Base-by-base conservation (phyloP, 1,139 yeast species). In the Lizanozyma gosingica region DNA sequence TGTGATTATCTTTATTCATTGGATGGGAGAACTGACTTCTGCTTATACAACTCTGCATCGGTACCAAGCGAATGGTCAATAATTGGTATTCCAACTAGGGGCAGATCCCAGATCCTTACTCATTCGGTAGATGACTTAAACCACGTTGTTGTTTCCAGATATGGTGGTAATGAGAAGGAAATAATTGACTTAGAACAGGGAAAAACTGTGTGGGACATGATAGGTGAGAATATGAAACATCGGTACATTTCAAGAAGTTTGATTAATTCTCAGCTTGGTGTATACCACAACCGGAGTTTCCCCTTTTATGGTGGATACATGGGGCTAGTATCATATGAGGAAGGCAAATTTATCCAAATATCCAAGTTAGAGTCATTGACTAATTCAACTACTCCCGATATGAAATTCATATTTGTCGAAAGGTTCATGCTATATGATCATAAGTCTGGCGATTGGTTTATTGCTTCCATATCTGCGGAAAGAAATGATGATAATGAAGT, bases 251-350 rank as follows among this genome's bases (percentile, higher is more conserved):
- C 63, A 3, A 48, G 63, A 41, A 46, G 47, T 8, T 35, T 37
- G 2, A 53, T 63, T 15, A 41, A 49, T 8, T 14, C 41, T n/a
- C 47, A 47, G 18, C 40, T 52, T 3, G 37, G 40, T 1, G 36
- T 44, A 14, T 34, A 34, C 4, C 38, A 46, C 15, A 52, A 48
- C 35, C 37, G 37, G 4, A 45, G 59, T 1, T 62, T 83, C 35
- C 95, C 95, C 1, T 94, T 94, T 54, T 66, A 80, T 44, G 98
- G 98, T 17, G 99, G 99, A 0, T 70, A 83, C 33, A 65, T 88
- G 45, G 99, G 99, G 1, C 67, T 84, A 37, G 59, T 92, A 11
- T 83, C 95, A 0, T 92, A 92, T 55, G 99, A 92, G 56, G 88
- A 83, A 60, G 90, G 92, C 1, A 73, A 72, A 33, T 68, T 68